Percentiles rank a stretch among this genome's conserved stretches.
Conservation (phyloP, 352 stramenopile species). For the Phytopythium chamaehyphon region DNA sequence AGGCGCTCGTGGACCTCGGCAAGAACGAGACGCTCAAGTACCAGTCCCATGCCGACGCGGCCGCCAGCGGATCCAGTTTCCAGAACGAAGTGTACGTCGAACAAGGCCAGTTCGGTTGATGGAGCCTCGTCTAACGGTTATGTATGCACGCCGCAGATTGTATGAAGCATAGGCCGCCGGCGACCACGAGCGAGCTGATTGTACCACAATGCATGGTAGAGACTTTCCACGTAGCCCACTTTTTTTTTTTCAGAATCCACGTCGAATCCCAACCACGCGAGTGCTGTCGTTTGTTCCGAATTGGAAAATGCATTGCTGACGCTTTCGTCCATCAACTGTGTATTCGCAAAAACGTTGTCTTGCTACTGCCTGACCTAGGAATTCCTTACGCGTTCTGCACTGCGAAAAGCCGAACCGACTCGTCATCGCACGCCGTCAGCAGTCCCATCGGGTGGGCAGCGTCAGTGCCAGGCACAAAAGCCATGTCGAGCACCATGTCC, state of each 20-base stretch:
- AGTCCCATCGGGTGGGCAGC: slow-evolving; percentile 40
- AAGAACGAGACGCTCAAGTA: slow-evolving; percentile 90
- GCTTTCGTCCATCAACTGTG: neutral
- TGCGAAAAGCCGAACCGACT: slow-evolving; percentile 74
- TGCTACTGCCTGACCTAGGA: slow-evolving; percentile 4
- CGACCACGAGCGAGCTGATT: slow-evolving; percentile 63
- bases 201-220: slow-evolving; percentile 41
- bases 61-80: slow-evolving; percentile 86
- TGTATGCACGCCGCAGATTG: slow-evolving; percentile 42
- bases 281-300: too few relatives aligned
- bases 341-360: slow-evolving; percentile 3
- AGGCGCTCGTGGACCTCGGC: slow-evolving; percentile 73
- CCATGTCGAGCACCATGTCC: slow-evolving; percentile 92
- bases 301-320: neutral
- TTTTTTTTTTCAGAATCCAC: slow-evolving; percentile 23
- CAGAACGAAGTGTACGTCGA: slow-evolving; percentile 90
- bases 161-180: slow-evolving; percentile 81
- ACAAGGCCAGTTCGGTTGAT: too few relatives aligned
- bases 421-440: slow-evolving; percentile 80
- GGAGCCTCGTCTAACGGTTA: slow-evolving; percentile 1
- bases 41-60: slow-evolving; percentile 83
- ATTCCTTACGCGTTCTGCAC: slow-evolving; percentile 51
- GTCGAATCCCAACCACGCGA: neutral
- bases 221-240: slow-evolving; percentile 20
- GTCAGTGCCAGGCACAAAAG: slow-evolving; percentile 51